Percentiles rank a stretch among this genome's conserved stretches.
phyloP scores from a whole-genome alignment of 169 alveolate genomes.

The Plasmodium reichenowi region DNA sequence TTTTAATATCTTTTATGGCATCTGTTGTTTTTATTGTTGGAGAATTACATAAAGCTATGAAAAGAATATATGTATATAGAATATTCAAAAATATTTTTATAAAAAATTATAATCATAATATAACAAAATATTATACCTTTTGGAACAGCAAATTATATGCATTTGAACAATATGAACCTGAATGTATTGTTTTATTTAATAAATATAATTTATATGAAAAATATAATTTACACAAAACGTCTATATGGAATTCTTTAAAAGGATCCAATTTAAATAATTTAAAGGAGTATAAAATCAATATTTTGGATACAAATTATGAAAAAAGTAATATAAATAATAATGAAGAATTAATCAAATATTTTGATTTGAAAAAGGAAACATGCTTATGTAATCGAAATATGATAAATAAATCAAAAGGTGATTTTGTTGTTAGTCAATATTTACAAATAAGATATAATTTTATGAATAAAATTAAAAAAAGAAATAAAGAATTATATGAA shows the following conservation, averaged over 20 bases:
- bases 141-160: slow-evolving; percentile 65
- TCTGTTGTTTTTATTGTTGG: slow-evolving; percentile 58
- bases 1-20: slow-evolving; percentile 41
- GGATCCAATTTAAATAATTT: not conserved
- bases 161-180: slow-evolving; percentile 73
- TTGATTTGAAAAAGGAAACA: slow-evolving; percentile 14
- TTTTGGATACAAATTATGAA: not conserved
- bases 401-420: slow-evolving; percentile 58
- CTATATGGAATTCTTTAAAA: not conserved
- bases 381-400: slow-evolving; percentile 51
- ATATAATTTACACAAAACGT: not conserved
- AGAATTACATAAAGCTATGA: slow-evolving; percentile 22
- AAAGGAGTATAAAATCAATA: not conserved
- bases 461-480: slow-evolving; percentile 42
- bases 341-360: slow-evolving; percentile 31
- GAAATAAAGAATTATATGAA: slow-evolving; percentile 39
- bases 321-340: slow-evolving; percentile 4
- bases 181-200: slow-evolving; percentile 59
- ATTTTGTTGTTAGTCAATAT: slow-evolving; percentile 67
- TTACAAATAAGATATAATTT: slow-evolving; percentile 33
- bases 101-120: slow-evolving; percentile 40
- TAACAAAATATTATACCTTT: slow-evolving; percentile 67
- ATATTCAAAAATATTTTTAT: slow-evolving; percentile 65
- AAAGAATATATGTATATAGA: slow-evolving; percentile 51
- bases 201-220: slow-evolving; percentile 50